These are phyloP conservation scores for Lunasporangiospora selenospora DNA, from an alignment of 192 early-diverging fungal species.

Conservation along the genomic window DNA sequence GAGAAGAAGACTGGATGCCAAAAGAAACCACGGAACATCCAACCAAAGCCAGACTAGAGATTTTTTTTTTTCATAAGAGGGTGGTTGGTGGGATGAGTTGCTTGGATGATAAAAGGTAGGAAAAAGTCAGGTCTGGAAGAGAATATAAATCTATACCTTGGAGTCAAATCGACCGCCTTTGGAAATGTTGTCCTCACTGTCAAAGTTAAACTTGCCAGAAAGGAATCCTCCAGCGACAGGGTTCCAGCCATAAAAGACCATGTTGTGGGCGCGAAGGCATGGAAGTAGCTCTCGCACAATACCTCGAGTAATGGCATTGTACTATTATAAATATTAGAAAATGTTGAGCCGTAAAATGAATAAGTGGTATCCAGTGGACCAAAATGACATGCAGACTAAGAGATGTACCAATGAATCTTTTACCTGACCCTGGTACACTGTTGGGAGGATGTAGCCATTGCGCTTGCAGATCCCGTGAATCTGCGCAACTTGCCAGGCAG, in stretches of 20 bases:
- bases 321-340: too few relatives aligned
- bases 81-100: neutral
- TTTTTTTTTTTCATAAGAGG: neutral
- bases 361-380: too few relatives aligned
- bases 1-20: neutral
- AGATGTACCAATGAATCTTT: too few relatives aligned
- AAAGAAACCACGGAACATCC: neutral
- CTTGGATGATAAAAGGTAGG: neutral
- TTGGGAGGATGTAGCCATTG: constrained; percentile 33
- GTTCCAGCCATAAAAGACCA: constrained; percentile 26
- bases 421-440: constrained; percentile 37
- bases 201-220: constrained; percentile 21
- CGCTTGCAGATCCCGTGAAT: constrained; percentile 28
- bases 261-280: constrained; percentile 17
- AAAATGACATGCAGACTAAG: too few relatives aligned
- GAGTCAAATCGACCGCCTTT: constrained; percentile 10
- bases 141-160: neutral
- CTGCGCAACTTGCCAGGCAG: constrained; percentile 21
- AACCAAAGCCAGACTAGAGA: neutral
- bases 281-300: constrained; percentile 19
- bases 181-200: neutral
- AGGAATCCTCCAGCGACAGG: constrained; percentile 20
- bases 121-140: too few relatives aligned
- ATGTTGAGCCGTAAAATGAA: too few relatives aligned
- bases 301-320: constrained; percentile 17